Conservation (phyloP, 2,329 filamentous ascomycete genomes). For the Tolypocladium album region DNA sequence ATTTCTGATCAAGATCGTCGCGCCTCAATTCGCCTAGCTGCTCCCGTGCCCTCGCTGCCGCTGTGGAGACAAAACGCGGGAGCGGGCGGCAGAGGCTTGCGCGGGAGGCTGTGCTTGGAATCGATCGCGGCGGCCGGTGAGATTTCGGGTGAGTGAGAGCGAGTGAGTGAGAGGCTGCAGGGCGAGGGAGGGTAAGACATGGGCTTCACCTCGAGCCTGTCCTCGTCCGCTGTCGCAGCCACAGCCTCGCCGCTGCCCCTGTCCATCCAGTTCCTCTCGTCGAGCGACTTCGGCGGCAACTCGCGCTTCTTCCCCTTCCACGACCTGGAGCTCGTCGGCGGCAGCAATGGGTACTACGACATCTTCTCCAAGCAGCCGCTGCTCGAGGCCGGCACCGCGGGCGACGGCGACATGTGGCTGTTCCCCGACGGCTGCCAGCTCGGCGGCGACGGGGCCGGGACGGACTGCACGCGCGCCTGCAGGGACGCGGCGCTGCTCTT, state of each 20-base stretch:
- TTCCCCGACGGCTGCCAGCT: slow-evolving; percentile 21
- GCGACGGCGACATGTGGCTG: slow-evolving; percentile 18
- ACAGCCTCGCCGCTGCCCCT: slow-evolving; percentile 5
- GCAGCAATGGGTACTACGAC: slow-evolving; percentile 10
- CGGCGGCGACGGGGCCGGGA: slow-evolving; percentile 6
- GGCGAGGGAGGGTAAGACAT: not conserved
- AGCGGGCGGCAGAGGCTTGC: not conserved
- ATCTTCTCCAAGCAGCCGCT: slow-evolving; percentile 20
- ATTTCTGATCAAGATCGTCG: not conserved
- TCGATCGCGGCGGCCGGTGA: not conserved
- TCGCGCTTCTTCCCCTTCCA: slow-evolving; percentile 26
- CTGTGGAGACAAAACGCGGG: not conserved
- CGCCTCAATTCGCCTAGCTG: not conserved
- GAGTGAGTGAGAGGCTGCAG: no score
- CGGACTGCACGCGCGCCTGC: slow-evolving; percentile 23
- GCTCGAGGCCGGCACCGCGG: slow-evolving; percentile 21
- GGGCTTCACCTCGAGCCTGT: not conserved
- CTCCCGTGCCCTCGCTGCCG: not conserved
- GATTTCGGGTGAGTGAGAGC: not conserved
- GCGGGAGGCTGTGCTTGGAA: not conserved
- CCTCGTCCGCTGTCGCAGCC: not conserved
- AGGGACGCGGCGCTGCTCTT: slow-evolving; percentile 18
- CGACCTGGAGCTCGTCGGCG: slow-evolving; percentile 19
- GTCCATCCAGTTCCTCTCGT: slow-evolving; percentile 14
- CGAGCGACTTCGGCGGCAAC: slow-evolving; percentile 17